Evolutionary conservation across 805 yeast species (phyloP).

Genomic region (Debaryomyces prosopidis): DNA sequence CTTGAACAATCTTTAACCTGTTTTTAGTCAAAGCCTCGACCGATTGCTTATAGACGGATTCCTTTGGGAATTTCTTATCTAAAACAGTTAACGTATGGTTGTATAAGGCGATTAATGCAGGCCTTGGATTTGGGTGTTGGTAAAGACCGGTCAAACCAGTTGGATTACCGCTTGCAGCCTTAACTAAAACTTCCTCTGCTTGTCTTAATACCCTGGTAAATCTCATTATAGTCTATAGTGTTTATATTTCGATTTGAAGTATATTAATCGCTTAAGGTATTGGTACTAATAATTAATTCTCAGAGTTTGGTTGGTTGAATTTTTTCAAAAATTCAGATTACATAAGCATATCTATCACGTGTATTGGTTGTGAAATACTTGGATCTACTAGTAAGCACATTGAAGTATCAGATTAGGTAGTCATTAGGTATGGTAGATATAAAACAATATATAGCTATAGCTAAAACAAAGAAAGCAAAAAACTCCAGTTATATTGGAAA

Average conservation of each 20-base stretch:
- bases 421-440: too few species aligned
- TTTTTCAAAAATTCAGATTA: neutral
- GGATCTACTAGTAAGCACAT: too few species aligned
- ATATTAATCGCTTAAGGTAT: neutral
- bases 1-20: slow-evolving; percentile 66
- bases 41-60: slow-evolving; percentile 74
- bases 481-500: too few species aligned
- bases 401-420: too few species aligned
- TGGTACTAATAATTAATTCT: slow-evolving; percentile 7
- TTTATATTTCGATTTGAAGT: neutral
- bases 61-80: slow-evolving; percentile 62
- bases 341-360: neutral
- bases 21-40: slow-evolving; percentile 70
- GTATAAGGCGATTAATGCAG: slow-evolving; percentile 71
- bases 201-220: slow-evolving; percentile 42
- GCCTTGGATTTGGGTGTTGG: slow-evolving; percentile 84
- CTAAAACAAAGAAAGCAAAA: too few species aligned
- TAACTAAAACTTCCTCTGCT: slow-evolving; percentile 56
- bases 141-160: slow-evolving; percentile 79
- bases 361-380: neutral
- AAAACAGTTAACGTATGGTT: slow-evolving; percentile 64
- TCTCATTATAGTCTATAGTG: slow-evolving; percentile 27
- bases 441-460: too few species aligned
- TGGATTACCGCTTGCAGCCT: slow-evolving; percentile 63
- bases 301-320: slow-evolving; percentile 17